These are phyloP conservation scores for Volvariella surrecta DNA, from an alignment of 1,284 basidiomycete species.

Conservation along the genomic window DNA sequence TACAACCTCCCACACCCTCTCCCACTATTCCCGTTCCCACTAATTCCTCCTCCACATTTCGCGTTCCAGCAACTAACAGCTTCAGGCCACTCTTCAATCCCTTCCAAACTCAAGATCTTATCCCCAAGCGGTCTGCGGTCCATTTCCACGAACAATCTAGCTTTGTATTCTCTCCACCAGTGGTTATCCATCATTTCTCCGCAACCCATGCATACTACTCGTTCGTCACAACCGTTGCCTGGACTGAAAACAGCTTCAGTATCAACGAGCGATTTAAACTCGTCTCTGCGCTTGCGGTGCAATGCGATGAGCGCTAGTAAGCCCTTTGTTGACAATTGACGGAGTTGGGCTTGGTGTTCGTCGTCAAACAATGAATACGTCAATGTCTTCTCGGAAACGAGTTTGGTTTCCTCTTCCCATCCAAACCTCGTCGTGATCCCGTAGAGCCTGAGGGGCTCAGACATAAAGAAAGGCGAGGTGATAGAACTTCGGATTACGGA, in stretches of 20 bases:
- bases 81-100: conserved; percentile 25
- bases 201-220: conserved; percentile 18
- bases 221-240: conserved; percentile 17
- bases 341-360: conserved; percentile 16
- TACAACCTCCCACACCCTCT: conserved; percentile 18
- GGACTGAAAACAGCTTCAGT: conserved; percentile 19
- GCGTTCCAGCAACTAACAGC: conserved; percentile 25
- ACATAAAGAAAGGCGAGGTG: conserved; percentile 26
- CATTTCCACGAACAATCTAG: conserved; percentile 29
- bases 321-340: conserved; percentile 18
- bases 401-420: conserved; percentile 30
- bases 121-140: conserved; percentile 30
- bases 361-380: conserved; percentile 21
- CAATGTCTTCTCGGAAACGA: conserved; percentile 26
- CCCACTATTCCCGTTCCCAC: conserved; percentile 5
- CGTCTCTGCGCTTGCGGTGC: conserved; percentile 23
- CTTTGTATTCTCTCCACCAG: conserved; percentile 27
- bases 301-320: conserved; percentile 23
- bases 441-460: conserved; percentile 28
- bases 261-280: conserved; percentile 20
- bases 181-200: conserved; percentile 21
- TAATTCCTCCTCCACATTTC: conserved; percentile 13
- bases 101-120: conserved; percentile 23
- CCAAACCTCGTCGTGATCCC: conserved; percentile 28
- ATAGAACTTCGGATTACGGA: conserved; percentile 27